These are phyloP conservation scores for Cordyceps pruinosa DNA, from an alignment of 2,329 filamentous ascomycete species.

Conservation along the genomic window DNA sequence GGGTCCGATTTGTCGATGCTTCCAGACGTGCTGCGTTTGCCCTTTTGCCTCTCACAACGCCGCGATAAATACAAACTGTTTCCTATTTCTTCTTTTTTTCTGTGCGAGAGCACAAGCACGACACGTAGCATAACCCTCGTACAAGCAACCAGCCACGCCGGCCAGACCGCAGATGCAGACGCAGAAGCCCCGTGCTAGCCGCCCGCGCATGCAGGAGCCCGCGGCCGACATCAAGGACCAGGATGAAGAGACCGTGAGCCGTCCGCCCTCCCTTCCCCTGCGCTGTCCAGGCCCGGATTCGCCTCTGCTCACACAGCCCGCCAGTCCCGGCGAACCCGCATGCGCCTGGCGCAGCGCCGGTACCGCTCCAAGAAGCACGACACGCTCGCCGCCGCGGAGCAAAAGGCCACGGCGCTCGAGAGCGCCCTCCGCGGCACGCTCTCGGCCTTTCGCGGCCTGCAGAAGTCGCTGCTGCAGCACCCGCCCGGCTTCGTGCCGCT, in stretches of 20 bases:
- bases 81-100: too few relatives aligned
- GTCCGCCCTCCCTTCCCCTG: neutral
- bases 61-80: neutral
- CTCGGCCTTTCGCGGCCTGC: constrained; percentile 3
- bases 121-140: neutral
- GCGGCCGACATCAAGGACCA: neutral
- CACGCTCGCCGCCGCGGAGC: constrained; percentile 8
- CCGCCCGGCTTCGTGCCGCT: neutral
- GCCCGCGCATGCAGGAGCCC: constrained; percentile 4
- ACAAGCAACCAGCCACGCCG: neutral
- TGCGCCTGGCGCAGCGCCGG: constrained; percentile 10
- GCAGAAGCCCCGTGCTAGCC: constrained; percentile 7
- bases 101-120: neutral
- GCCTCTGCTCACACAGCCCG: neutral
- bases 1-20: constrained; percentile 1
- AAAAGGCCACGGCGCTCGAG: constrained; percentile 9
- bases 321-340: constrained; percentile 3
- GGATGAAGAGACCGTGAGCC: constrained; percentile 9
- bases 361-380: constrained; percentile 13
- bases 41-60: neutral
- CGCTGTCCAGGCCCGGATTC: neutral
- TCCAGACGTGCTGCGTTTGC: neutral
- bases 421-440: constrained; percentile 8
- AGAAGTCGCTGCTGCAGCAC: constrained; percentile 5
- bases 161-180: neutral